phyloP scores from a whole-genome alignment of 106 monocot genomes.

The Apostasia ramifera region DNA sequence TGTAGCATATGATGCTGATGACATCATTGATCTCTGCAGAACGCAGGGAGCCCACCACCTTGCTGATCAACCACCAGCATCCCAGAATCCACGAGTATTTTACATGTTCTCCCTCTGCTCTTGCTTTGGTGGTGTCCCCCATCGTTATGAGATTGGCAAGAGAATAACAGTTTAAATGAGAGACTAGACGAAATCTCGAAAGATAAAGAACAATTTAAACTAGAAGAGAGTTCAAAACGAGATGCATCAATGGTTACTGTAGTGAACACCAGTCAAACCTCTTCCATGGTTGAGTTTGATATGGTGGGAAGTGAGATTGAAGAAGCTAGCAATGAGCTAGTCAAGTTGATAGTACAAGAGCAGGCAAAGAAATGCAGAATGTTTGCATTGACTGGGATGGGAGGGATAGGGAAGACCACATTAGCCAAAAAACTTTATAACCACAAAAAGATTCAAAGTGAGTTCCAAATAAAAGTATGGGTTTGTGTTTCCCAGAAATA shows the following conservation, averaged over 20 bases:
- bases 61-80: neutral
- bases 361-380: slow-evolving; percentile 2
- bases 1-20: neutral
- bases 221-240: too few relatives aligned
- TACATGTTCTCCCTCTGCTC: neutral
- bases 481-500: slow-evolving; percentile 28
- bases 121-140: neutral
- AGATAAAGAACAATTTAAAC: neutral
- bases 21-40: too few relatives aligned
- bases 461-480: slow-evolving; percentile 28
- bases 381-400: slow-evolving; percentile 28
- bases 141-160: slow-evolving; percentile 7
- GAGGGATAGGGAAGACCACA: slow-evolving; percentile 49
- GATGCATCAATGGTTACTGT: too few relatives aligned
- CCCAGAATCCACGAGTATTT: neutral
- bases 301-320: too few relatives aligned
- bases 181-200: slow-evolving; percentile 17
- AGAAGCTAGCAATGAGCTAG: slow-evolving; percentile 13
- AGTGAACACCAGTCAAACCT: neutral
- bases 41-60: neutral
- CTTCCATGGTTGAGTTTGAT: too few relatives aligned
- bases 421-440: slow-evolving; percentile 32
- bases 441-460: slow-evolving; percentile 9
- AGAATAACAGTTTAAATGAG: slow-evolving; percentile 7
- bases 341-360: slow-evolving; percentile 1